Percentiles rank a stretch among this genome's conserved stretches.
Evolutionary conservation across 1,284 basidiomycete species (phyloP).

Genomic region (Porogramme epimiltina): DNA sequence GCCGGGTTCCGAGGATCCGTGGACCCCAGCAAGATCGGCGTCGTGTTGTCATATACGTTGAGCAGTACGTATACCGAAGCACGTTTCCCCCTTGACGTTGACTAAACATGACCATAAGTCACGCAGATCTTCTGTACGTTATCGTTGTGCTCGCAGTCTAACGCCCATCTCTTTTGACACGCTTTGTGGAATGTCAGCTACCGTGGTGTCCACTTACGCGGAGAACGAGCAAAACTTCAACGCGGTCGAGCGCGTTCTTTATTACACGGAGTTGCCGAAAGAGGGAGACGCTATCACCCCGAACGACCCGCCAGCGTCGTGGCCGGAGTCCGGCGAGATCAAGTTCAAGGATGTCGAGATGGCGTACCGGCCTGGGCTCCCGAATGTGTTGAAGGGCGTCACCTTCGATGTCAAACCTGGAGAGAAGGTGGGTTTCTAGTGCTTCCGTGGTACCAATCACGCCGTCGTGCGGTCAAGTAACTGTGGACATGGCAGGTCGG

Average conservation of each 20-base stretch:
- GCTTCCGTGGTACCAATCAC: background rate
- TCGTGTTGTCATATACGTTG: constrained; percentile 65
- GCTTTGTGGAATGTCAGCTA: constrained; percentile 41
- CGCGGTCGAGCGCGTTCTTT: constrained; percentile 66
- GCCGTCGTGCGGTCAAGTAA: background rate
- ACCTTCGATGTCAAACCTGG: constrained; percentile 66
- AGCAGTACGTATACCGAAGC: constrained; percentile 45
- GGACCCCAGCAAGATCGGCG: constrained; percentile 54
- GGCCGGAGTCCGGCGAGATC: constrained; percentile 69
- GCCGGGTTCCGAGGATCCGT: constrained; percentile 55
- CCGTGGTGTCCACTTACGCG: constrained; percentile 59
- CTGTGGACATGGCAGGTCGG: constrained; percentile 55
- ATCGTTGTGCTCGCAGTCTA: too few relatives aligned
- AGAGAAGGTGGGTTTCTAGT: constrained; percentile 57
- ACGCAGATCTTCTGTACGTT: constrained; percentile 56
- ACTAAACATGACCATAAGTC: constrained; percentile 36
- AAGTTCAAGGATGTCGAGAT: constrained; percentile 64
- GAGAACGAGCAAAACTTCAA: constrained; percentile 74
- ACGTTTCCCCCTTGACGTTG: background rate
- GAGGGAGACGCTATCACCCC: constrained; percentile 47
- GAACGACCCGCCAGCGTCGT: constrained; percentile 58
- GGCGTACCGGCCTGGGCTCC: constrained; percentile 71
- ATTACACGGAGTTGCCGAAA: constrained; percentile 54
- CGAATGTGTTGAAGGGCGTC: constrained; percentile 71
- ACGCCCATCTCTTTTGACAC: background rate